phyloP scores from a whole-genome alignment of 2,329 filamentous ascomycete genomes.

The Nannizziopsis arthrosporioides region DNA sequence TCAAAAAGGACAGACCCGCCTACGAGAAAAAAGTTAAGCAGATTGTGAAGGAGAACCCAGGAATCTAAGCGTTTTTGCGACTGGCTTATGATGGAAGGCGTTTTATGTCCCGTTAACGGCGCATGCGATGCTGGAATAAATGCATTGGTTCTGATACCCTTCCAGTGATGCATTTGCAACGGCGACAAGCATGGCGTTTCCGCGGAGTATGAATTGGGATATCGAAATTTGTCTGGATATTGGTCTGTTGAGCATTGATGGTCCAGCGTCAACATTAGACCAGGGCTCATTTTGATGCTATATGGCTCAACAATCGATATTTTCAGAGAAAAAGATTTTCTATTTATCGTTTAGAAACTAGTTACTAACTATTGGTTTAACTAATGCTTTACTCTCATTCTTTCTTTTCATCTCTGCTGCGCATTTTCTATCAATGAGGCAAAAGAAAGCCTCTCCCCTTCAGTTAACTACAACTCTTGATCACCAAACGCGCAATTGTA shows the following conservation, averaged over 20 bases:
- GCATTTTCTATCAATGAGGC: too few species aligned
- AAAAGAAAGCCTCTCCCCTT: background rate
- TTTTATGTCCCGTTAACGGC: background rate
- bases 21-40: slow-evolving; percentile 82
- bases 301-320: background rate
- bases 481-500: too few species aligned
- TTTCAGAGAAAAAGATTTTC: background rate
- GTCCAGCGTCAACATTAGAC: too few species aligned
- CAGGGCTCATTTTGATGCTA: background rate
- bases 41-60: slow-evolving; percentile 80
- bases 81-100: slow-evolving; percentile 9
- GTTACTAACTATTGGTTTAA: too few species aligned
- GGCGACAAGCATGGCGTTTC: too few species aligned
- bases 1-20: slow-evolving; percentile 74
- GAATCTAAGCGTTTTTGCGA: slow-evolving; percentile 43
- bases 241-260: too few species aligned
- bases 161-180: too few species aligned
- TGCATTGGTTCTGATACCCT: background rate
- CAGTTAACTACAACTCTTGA: background rate
- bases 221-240: too few species aligned
- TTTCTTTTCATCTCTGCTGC: too few species aligned
- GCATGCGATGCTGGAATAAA: background rate
- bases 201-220: too few species aligned
- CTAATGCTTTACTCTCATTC: too few species aligned
- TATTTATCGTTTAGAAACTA: too few species aligned